Evolutionary conservation across 2,329 filamentous ascomycete species (phyloP).

Genomic region (Chaetomiaceae sp.): DNA sequence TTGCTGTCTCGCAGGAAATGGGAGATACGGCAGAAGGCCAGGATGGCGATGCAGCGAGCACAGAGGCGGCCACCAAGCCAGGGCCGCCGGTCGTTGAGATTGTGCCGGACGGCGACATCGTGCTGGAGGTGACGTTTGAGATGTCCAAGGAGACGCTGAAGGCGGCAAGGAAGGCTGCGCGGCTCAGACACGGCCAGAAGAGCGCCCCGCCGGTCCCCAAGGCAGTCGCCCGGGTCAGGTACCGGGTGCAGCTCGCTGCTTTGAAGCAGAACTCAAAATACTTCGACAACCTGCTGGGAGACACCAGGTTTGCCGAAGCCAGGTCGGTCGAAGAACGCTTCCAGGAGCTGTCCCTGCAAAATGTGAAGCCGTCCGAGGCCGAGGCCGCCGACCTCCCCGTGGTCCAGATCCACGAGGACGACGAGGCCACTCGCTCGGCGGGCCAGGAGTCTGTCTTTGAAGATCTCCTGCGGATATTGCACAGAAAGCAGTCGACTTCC

Average conservation of each 20-base stretch:
- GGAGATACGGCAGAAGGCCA: slow-evolving; percentile 21
- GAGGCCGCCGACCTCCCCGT: slow-evolving; percentile 51
- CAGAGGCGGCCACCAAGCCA: neutral
- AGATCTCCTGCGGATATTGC: slow-evolving; percentile 62
- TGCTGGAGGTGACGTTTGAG: slow-evolving; percentile 61
- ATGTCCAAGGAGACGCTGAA: slow-evolving; percentile 48
- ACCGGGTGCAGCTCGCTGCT: slow-evolving; percentile 52
- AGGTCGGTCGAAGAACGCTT: slow-evolving; percentile 47
- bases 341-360: slow-evolving; percentile 40
- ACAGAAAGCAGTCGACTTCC: slow-evolving; percentile 45
- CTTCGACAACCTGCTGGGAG: slow-evolving; percentile 60
- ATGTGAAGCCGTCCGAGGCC: slow-evolving; percentile 41
- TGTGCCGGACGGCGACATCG: slow-evolving; percentile 53
- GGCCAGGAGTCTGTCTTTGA: slow-evolving; percentile 57
- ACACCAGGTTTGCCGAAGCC: slow-evolving; percentile 58
- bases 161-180: slow-evolving; percentile 37
- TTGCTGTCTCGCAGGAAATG: no score
- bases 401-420: slow-evolving; percentile 60
- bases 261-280: slow-evolving; percentile 61
- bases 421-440: slow-evolving; percentile 56
- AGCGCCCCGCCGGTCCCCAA: slow-evolving; percentile 22
- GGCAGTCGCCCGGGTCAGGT: slow-evolving; percentile 40
- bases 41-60: slow-evolving; percentile 16
- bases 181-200: slow-evolving; percentile 23
- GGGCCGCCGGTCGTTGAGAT: slow-evolving; percentile 42